A percentile compares a stretch with the other conserved stretches of the same genome.
Evolutionary conservation across 192 early-diverging fungal genomes (phyloP).

Genomic region (Cladochytrium replicatum): DNA sequence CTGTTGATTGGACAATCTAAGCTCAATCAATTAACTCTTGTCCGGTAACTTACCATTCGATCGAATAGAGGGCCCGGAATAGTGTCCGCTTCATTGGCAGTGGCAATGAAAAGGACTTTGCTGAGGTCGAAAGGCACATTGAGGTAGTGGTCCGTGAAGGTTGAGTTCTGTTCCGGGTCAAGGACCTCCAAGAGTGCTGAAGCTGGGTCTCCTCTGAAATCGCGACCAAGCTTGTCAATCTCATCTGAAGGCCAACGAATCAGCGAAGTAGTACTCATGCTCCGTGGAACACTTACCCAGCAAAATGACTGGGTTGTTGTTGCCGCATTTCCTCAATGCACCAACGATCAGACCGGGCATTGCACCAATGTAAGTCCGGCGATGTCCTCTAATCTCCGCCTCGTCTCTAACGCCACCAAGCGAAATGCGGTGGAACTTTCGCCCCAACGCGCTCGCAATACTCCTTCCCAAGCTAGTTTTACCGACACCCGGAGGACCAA

Average conservation of each 20-base stretch:
- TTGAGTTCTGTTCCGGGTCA: conserved; percentile 78
- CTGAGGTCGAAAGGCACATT: conserved; percentile 53
- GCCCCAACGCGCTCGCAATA: conserved; percentile 62
- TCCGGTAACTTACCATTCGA: conserved; percentile 51
- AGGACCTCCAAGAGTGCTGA: conserved; percentile 77
- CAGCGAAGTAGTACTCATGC: background rate
- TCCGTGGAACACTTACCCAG: conserved; percentile 36
- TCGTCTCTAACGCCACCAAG: conserved; percentile 80
- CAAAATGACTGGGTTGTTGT: conserved; percentile 71
- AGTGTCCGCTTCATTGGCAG: conserved; percentile 65
- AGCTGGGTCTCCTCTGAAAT: conserved; percentile 63
- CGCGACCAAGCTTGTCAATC: conserved; percentile 71
- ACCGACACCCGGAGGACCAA: conserved; percentile 57
- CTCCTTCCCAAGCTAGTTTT: conserved; percentile 77
- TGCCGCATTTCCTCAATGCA: conserved; percentile 53
- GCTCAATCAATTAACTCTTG: conserved; percentile 1
- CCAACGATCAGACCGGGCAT: conserved; percentile 73
- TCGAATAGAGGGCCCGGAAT: conserved; percentile 72
- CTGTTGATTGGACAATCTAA: conserved; percentile 11
- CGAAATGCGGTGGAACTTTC: conserved; percentile 74
- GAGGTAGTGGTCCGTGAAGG: conserved; percentile 74
- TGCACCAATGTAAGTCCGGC: conserved; percentile 80
- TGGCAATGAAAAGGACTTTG: conserved; percentile 73
- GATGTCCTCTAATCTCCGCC: conserved; percentile 80
- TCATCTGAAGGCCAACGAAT: conserved; percentile 39